Percentiles rank a stretch among this genome's conserved stretches.
Evolutionary conservation across 1,284 basidiomycete species (phyloP).

Genomic region (Xanthoconium separans): DNA sequence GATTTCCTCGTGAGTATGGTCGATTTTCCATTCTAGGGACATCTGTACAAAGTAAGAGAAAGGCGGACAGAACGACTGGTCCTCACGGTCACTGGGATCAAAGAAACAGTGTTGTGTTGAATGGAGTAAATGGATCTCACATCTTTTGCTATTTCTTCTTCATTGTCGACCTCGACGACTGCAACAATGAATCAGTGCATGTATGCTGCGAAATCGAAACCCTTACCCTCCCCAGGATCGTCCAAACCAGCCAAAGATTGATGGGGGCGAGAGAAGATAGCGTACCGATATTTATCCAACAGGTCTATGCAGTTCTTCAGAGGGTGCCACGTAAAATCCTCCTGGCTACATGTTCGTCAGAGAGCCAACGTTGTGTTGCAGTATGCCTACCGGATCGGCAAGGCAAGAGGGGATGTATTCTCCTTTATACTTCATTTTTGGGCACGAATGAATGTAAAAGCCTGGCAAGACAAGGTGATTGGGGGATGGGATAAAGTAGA

Average conservation of each 20-base stretch:
- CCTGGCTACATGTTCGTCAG: conserved; percentile 40
- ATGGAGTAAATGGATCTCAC: conserved; percentile 27
- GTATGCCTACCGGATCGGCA: conserved; percentile 72
- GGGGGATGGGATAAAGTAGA: not conserved
- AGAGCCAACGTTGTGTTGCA: not conserved
- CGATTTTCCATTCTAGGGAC: conserved; percentile 30
- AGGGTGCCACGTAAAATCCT: conserved; percentile 76
- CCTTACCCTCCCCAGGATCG: conserved; percentile 27
- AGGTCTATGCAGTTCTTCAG: conserved; percentile 58
- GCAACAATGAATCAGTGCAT: not conserved
- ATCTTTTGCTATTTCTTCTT: conserved; percentile 20
- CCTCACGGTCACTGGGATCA: conserved; percentile 30
- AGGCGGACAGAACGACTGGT: not conserved
- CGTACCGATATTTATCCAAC: conserved; percentile 67
- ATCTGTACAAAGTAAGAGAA: conserved; percentile 21
- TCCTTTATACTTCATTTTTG: conserved; percentile 97
- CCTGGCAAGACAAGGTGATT: conserved; percentile 46
- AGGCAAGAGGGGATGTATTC: conserved; percentile 89
- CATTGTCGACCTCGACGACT: conserved; percentile 17
- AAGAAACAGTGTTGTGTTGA: conserved; percentile 15
- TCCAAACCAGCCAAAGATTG: conserved; percentile 41
- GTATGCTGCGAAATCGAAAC: not conserved
- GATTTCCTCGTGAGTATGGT: conserved; percentile 28
- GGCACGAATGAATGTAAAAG: conserved; percentile 89
- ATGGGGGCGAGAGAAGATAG: conserved; percentile 64